Evolutionary conservation across 805 yeast species (phyloP).

Genomic region (Hermanozyma aechmeae): DNA sequence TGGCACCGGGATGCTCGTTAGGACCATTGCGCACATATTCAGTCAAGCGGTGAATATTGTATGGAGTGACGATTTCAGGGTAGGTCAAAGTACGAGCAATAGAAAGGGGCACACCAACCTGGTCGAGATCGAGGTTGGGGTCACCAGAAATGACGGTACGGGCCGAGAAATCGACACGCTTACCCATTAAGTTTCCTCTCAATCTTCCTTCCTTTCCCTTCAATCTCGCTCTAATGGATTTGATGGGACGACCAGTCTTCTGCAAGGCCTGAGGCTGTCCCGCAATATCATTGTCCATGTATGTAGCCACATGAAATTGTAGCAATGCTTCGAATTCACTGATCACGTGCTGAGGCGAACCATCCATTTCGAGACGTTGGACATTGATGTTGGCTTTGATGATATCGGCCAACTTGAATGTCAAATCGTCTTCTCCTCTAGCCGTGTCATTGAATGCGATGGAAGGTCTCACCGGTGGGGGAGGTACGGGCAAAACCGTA

Average conservation of each 20-base stretch:
- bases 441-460: slow-evolving; percentile 97
- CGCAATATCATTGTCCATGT: slow-evolving; percentile 99
- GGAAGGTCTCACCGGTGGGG: slow-evolving; percentile 98
- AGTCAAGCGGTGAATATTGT: slow-evolving; percentile 87
- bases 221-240: slow-evolving; percentile 97
- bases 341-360: slow-evolving; percentile 97
- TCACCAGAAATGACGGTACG: slow-evolving; percentile 99
- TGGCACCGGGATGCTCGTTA: slow-evolving; percentile 99
- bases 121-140: slow-evolving; percentile 94
- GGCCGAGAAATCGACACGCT: slow-evolving; percentile 98
- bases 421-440: slow-evolving; percentile 98
- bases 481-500: slow-evolving; percentile 98
- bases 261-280: slow-evolving; percentile 99
- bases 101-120: slow-evolving; percentile 97
- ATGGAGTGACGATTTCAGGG: slow-evolving; percentile 97
- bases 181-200: slow-evolving; percentile 98
- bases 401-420: slow-evolving; percentile 94
- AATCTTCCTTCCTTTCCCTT: slow-evolving; percentile 99
- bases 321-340: slow-evolving; percentile 91
- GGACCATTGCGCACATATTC: slow-evolving; percentile 96
- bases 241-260: slow-evolving; percentile 97
- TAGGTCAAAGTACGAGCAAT: slow-evolving; percentile 93
- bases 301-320: slow-evolving; percentile 97
- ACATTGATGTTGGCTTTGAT: slow-evolving; percentile 94
- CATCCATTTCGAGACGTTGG: slow-evolving; percentile 96